A percentile compares a stretch with the other conserved stretches of the same genome.
These are phyloP conservation scores for grape (Vitis vinifera) DNA, from an alignment of 164 flowering plant genomes.

Conservation along the genomic window DNA sequence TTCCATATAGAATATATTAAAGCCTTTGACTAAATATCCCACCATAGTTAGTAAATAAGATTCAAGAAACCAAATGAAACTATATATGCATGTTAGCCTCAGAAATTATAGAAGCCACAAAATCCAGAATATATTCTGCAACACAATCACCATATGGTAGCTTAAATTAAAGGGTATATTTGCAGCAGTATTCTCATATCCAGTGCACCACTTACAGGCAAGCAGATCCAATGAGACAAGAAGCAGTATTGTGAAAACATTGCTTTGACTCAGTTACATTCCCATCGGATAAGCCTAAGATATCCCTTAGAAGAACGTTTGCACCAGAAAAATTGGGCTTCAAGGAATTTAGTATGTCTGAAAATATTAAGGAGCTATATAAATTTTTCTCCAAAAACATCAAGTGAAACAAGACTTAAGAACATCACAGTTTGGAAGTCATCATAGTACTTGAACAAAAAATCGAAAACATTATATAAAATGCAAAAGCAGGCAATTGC, in stretches of 20 bases:
- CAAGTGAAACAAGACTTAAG: background rate
- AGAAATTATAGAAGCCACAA: background rate
- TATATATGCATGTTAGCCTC: background rate
- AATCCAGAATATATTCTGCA: background rate
- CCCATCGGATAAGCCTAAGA: slow-evolving; percentile 49
- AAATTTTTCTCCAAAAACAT: background rate
- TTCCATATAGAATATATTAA: background rate
- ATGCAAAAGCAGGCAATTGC: background rate
- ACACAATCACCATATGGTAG: background rate
- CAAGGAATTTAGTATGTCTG: slow-evolving; percentile 53
- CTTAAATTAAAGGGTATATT: too few species aligned
- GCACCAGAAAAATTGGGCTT: slow-evolving; percentile 55
- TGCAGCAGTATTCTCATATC: too few species aligned
- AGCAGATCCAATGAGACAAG: slow-evolving; percentile 35
- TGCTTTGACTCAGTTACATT: slow-evolving; percentile 14
- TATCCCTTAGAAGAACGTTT: slow-evolving; percentile 35
- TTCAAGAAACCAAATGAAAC: background rate
- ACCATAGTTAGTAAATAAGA: background rate
- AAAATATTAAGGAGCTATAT: slow-evolving; percentile 35
- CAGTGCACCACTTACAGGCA: slow-evolving; percentile 59
- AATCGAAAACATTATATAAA: background rate
- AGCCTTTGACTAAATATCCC: background rate
- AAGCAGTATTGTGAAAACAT: slow-evolving; percentile 25
- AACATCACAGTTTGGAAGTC: background rate
- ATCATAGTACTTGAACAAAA: background rate